Conservation (phyloP, 169 alveolate genomes). For the Plasmodium relictum region DNA sequence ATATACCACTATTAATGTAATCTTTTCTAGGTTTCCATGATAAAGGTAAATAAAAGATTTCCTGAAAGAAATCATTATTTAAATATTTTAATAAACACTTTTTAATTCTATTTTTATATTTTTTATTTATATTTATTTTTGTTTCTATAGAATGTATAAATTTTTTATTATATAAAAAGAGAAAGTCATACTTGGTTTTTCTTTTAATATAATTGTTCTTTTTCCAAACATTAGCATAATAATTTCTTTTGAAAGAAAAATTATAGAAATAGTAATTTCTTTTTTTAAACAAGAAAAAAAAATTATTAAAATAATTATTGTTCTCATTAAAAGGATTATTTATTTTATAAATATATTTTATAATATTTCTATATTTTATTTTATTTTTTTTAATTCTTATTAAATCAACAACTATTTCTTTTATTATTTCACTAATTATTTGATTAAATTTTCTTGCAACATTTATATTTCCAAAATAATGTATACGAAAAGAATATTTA, state of each 20-base stretch:
- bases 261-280: not conserved
- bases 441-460: slow-evolving; percentile 9
- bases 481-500: slow-evolving; percentile 43
- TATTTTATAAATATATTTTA: slow-evolving; percentile 40
- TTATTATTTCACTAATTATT: slow-evolving; percentile 40
- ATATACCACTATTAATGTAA: slow-evolving; percentile 50
- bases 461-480: slow-evolving; percentile 28
- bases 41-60: slow-evolving; percentile 43
- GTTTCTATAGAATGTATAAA: slow-evolving; percentile 10
- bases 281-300: not conserved
- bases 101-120: not conserved
- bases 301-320: not conserved
- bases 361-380: slow-evolving; percentile 51
- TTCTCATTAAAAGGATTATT: slow-evolving; percentile 1
- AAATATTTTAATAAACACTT: slow-evolving; percentile 9
- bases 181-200: slow-evolving; percentile 1
- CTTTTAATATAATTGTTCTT: slow-evolving; percentile 7
- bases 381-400: slow-evolving; percentile 23
- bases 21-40: slow-evolving; percentile 74
- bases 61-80: slow-evolving; percentile 47
- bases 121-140: not conserved
- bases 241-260: slow-evolving; percentile 15
- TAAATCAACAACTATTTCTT: slow-evolving; percentile 27
- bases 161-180: slow-evolving; percentile 22
- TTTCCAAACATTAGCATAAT: not conserved